Evolutionary conservation across 345 rosid genomes (phyloP), one percentile per base, ranked within the genome.

Genomic region (Arabidopsis arenosa): DNA sequence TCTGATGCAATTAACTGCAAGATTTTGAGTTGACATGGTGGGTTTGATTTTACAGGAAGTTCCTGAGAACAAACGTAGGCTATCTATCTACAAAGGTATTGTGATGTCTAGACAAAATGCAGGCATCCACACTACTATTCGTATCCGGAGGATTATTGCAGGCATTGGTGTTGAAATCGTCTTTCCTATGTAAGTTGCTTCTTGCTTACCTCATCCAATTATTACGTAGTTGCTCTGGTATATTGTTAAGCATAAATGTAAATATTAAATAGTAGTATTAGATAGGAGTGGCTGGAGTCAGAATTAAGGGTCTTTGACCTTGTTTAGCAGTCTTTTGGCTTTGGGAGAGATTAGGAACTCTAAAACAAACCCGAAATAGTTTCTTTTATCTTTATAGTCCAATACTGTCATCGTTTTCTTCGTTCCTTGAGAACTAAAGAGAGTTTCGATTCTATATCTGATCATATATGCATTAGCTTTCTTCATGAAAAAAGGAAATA

Each of bases 21-120:
- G 51, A n/a, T 43, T 43, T 63, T 54, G 39, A n/a, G 52, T 11
- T 78, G 55, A 68, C 4, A 58, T 60, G 48, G 63, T 80, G 68
- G 17, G 13, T 69, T 66, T 47, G 74, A 35, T 74, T 45, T 73
- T 79, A 40, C 85, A 94, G 95, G 91, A 88, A 84, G 93, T 87
- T 58, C 95, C 97, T 47, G 85, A 84, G 83, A 90, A 84, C 41
- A 87, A 83, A 83, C 90, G 95, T 33, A 89, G 93, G 84, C 65
- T 87, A 59, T 85, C 98, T 2, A 77, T 84, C 54, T 94, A 90
- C 87, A 92, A 86, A 83, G 96, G 98, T 21, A 92, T 94, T 32
- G 89, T 92, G 30, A 94, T 92, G 21, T 86, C 90, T 21, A 92
- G 82, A 82, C 96, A 92, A 69, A 94, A 92, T 78, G 95, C 97